phyloP scores from a whole-genome alignment of 805 yeast species.

The Scheffersomyces spartinae region DNA sequence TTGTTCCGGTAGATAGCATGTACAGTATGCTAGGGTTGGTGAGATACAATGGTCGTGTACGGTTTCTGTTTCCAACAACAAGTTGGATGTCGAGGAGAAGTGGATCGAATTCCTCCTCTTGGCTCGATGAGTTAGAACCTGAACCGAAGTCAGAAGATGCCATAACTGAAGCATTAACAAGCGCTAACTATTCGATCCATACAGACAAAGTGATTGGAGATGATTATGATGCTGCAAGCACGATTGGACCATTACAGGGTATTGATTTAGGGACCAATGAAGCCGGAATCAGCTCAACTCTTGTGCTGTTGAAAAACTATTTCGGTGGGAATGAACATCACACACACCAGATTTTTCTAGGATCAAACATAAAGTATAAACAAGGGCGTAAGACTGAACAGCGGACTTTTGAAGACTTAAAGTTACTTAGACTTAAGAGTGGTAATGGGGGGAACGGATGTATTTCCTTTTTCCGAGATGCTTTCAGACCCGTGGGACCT shows the following conservation, averaged over 20 bases:
- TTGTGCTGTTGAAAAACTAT: slow-evolving; percentile 22
- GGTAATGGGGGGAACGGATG: slow-evolving; percentile 89
- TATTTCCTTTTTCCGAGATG: slow-evolving; percentile 78
- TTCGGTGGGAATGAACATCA: slow-evolving; percentile 30
- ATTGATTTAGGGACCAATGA: neutral
- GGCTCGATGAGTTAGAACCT: no score
- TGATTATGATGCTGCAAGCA: no score
- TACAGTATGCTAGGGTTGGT: no score
- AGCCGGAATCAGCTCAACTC: slow-evolving; percentile 2
- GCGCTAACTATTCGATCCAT: slow-evolving; percentile 3
- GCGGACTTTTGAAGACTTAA: slow-evolving; percentile 46
- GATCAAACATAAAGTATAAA: slow-evolving; percentile 12
- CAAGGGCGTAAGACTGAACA: slow-evolving; percentile 25
- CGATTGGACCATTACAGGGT: no score
- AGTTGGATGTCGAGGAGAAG: no score
- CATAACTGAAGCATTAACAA: slow-evolving; percentile 3
- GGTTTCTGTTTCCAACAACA: no score
- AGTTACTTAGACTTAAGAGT: slow-evolving; percentile 52
- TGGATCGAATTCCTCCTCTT: no score
- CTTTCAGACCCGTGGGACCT: slow-evolving; percentile 79
- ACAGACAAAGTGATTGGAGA: neutral
- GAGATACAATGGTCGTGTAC: no score
- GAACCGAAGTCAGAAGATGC: neutral
- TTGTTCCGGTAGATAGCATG: no score
- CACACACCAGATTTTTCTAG: slow-evolving; percentile 24